Evolutionary conservation across 2,329 filamentous ascomycete species (phyloP), one percentile per base, ranked within the genome.

Genomic region (Trichoderma pleuroti): DNA sequence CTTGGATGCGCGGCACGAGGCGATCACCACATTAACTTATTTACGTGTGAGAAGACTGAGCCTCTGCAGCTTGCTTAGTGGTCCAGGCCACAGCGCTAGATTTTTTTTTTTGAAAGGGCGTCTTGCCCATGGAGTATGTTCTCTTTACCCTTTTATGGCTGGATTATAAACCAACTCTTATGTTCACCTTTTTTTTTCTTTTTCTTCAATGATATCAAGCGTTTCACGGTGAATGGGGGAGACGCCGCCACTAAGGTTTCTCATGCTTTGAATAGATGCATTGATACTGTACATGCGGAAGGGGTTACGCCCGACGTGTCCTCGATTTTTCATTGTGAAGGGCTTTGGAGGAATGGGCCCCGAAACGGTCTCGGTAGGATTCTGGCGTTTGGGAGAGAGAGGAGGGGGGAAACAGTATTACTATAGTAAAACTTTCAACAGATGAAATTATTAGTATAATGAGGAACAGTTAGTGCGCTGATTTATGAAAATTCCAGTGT

Each of bases 21-120:
- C 70, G 94, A 98, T 78, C 89, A 94, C 72, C 93, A 98, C 79
- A 90, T 99, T 77, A 98, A 97, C 79, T 85, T 98, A 32, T 97
- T 95, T 77, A 90, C 88, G 36, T 94, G 92, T 80, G 87, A 89
- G 72, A 85, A 86, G 75, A 76, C 81, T 26, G 82, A 84, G 65
- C 77, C 79, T 63, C 57, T 76, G 73, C 71, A 70, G 30, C 67
- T 70, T 66, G 8, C 34, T 49, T 72, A 70, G 66, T 21, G 46
- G 68, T 61, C 24, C n/a, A 46, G 12, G 24, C 18, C 54, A 21
- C 52, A 30, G 63, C 30, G 28, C 28, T 71, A 62, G 39, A 61
- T 52, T 59, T 42, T 65, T 26, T 26, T 21, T 57, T 57, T 66
- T 39, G 24, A 34, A 52, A n/a, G 36, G 34, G 54, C n/a, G 10